Base-by-base conservation (phyloP, 371 early-diverging fungal species). In the Apophysomyces variabilis region DNA sequence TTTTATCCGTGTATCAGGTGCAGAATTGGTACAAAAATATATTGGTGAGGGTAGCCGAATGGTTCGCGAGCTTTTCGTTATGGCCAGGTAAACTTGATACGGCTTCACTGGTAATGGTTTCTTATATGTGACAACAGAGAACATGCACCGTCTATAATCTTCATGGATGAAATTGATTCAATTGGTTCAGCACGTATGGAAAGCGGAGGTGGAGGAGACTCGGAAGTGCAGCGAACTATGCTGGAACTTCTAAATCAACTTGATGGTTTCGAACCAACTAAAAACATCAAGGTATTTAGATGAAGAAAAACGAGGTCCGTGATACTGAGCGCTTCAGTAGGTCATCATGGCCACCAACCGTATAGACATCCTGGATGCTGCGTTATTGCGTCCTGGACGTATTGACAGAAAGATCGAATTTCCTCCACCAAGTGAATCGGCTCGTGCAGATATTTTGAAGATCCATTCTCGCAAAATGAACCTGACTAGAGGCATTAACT, bases 151-250 rank as follows among this genome's bases (percentile, higher is more conserved):
- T 99, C 99, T 73, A 99, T 99, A 74, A 99, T 99, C 64, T 99
- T 99, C 79, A 99, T 99, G 89, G 99, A 99, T 79, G 99, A 99
- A 86, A 94, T 99, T 39, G 99, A 99, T 80, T 99, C 99, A 36
- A 99, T 99, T 79, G 99, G 99, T 77, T 99, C 95, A 46, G 97
- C 99, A 32, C 93, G 99, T 74, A 95, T 95, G 76, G 99, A 98
- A 78, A 99, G 99, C 72, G 95, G 96, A 60, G 98, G 98, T 64
- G 82, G 82, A 41, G 99, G 98, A 57, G 99, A 99, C 80, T 99
- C 99, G 73, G 99, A 99, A 80, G 99, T 99, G 60, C 83, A 82
- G 60, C 90, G 99, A 72, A 99, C 99, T 8, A 99, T 99, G 99
- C 83, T 99, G 66, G 99, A 99, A 86, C 83, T 99, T 64, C 96